Evolutionary conservation across 129 eudicot genomes (phyloP).

Genomic region (Cynara cardunculus): DNA sequence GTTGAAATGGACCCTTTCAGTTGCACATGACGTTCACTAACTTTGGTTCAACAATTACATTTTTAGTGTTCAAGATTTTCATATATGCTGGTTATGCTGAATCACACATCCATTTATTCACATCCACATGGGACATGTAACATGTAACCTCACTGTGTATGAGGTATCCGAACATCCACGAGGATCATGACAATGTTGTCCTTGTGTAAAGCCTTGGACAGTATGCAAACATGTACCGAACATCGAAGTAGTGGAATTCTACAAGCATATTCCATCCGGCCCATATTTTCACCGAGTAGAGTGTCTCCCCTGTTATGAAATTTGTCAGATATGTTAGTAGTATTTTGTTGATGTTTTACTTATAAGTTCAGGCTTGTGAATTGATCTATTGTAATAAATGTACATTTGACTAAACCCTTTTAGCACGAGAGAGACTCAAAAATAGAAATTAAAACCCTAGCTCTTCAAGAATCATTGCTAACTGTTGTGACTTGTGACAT

Average conservation of each 20-base stretch:
- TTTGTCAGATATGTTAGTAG: neutral
- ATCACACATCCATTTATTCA: neutral
- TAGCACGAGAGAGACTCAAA: neutral
- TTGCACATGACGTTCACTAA: neutral
- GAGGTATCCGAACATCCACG: neutral
- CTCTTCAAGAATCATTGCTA: neutral
- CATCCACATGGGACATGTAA: neutral
- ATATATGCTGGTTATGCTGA: constrained; percentile 1
- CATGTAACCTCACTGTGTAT: neutral
- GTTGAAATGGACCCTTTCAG: neutral
- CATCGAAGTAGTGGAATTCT: neutral
- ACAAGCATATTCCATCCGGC: neutral
- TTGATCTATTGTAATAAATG: neutral
- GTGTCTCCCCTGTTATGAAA: neutral
- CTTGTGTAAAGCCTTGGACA: neutral
- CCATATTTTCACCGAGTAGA: neutral
- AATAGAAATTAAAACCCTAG: neutral
- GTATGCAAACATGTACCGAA: neutral
- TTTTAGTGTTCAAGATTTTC: neutral
- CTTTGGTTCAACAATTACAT: neutral
- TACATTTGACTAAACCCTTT: neutral
- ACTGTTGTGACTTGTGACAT: neutral
- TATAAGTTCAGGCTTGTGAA: neutral
- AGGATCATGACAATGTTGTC: neutral
- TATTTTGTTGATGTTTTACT: neutral